Percentiles rank a stretch among this genome's conserved stretches.
Evolutionary conservation across 2,329 filamentous ascomycete species (phyloP).

Genomic region (Pseudogymnoascus destructans): DNA sequence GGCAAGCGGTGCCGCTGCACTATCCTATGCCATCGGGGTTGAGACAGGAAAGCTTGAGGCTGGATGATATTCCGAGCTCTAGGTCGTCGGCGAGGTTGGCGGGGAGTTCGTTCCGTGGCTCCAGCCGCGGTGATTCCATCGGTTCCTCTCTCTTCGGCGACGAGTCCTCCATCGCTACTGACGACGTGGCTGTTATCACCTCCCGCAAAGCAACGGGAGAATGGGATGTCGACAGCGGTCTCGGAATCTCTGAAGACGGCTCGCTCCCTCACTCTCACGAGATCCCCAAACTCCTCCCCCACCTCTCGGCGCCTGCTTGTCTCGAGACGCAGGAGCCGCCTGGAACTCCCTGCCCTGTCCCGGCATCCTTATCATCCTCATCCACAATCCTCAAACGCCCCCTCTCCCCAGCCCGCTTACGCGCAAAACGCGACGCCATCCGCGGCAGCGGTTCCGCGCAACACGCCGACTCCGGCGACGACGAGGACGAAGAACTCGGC

Average conservation of each 20-base stretch:
- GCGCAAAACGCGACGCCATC: slow-evolving; percentile 59
- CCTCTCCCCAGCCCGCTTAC: slow-evolving; percentile 60
- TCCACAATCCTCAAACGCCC: slow-evolving; percentile 34
- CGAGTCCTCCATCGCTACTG: slow-evolving; percentile 61
- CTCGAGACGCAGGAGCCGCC: slow-evolving; percentile 32
- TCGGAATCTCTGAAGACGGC: slow-evolving; percentile 52
- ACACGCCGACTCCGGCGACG: slow-evolving; percentile 77
- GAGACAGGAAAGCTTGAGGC: slow-evolving; percentile 47
- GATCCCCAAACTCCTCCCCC: slow-evolving; percentile 40
- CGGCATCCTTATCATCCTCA: background rate
- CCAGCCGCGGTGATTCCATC: slow-evolving; percentile 79
- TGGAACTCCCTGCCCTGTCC: slow-evolving; percentile 22
- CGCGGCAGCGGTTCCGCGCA: slow-evolving; percentile 57
- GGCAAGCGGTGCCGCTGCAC: slow-evolving; percentile 34
- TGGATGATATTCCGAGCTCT: slow-evolving; percentile 65
- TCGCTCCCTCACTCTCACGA: slow-evolving; percentile 22
- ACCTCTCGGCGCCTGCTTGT: slow-evolving; percentile 51
- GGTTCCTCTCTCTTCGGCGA: slow-evolving; percentile 82
- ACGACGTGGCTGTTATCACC: slow-evolving; percentile 66
- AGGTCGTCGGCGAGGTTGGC: slow-evolving; percentile 58
- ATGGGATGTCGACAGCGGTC: slow-evolving; percentile 57
- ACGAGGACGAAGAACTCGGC: slow-evolving; percentile 86
- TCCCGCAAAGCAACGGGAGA: slow-evolving; percentile 62
- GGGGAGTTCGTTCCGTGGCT: slow-evolving; percentile 64
- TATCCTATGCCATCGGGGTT: slow-evolving; percentile 51